Base-by-base conservation (phyloP, 2,329 filamentous ascomycete genomes). In the Fusarium equiseti region DNA sequence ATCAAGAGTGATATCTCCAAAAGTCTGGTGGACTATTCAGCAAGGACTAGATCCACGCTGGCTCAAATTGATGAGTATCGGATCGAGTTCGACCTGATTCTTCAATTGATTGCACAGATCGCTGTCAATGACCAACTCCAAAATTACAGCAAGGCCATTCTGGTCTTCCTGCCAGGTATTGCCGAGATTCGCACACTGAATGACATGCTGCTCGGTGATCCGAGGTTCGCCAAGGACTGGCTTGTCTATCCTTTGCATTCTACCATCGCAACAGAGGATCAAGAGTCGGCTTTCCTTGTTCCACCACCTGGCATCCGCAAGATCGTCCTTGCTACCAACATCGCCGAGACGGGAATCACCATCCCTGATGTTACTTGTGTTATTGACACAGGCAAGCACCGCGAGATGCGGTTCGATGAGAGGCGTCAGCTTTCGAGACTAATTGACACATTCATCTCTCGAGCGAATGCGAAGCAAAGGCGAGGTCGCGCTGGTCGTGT, bases 311-410 rank as follows among this genome's bases (percentile, higher is more conserved):
- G 95, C 1, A 86, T 90, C 60, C 89, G 95, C 68, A 99, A 99
- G 82, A 96, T 99, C 70, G 95, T 99, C 3, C 87, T 99, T 58
- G 95, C 96, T 3, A 99, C 96, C 16, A 99, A 99, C 77, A 99
- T 99, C 79, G 96, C 96, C 7, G 96, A 99, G 80, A 99, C 96
- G 1, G 96, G 96, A 83, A 97, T 99, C 77, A 99, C 96, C 0
- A 99, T 99, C 71, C 96, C 96, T 2, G 96, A 99, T 78, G 93
- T 99, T 31, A 98, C 96, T 1, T 97, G 95, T 74, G 96, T 99
- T 48, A 92, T 99, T 63, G 96, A 99, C 79, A 95, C 94, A 1
- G 96, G 96, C 60, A 98, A 97, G 80, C 95, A 98, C 80, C 94
- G 97, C 72, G 95, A 97, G 80, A 98, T 98, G 95, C 87, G 95